Base-by-base conservation (phyloP, 1,284 basidiomycete species). In the Cutaneotrichosporon cyanovorans region DNA sequence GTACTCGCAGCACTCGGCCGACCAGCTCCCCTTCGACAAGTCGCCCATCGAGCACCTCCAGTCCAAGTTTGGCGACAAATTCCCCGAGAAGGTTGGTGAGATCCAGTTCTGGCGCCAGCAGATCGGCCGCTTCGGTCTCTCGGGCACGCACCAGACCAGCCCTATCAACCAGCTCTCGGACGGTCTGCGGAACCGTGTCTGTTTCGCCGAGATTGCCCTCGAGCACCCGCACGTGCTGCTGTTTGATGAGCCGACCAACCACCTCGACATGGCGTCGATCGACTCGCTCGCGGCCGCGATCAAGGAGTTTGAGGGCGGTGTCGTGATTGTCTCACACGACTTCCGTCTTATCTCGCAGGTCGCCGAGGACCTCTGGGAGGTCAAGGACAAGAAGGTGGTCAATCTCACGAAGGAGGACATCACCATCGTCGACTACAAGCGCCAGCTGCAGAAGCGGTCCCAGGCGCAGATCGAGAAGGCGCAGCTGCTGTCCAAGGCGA, bases 1-100 rank as follows among this genome's bases (percentile, higher is more conserved):
- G 72, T 98, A 97, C 79, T 91, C 87, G 32, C 95, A 99, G 76
- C 95, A 99, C 76, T 91, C 87, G 45, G 92, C 95, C 22, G 95
- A 99, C 73, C 95, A 98, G 72, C 80, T 98, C 28, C 95, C 93
- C 18, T 97, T 95, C 74, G 85, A 93, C 62, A 82, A 83, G 73
- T 78, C 81, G 37, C 90, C 93, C 15, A 85, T 98, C 62, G 93
- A 98, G 73, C 90, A 97, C 76, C 85, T 98, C 75, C 88, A 93
- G 73, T 67, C 71, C 20, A 71, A 85, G 40, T 96, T 90, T 74
- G 61, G 73, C 41, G 74, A 82, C 57, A 93, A 91, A 73, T 95
- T 82, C 75, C 93, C 95, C 2, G 91, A 96, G 58, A 96, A 95
- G 77, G 12, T 12, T 28, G 25, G 25, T 12, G 93, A 98, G 62